Evolutionary conservation across 352 stramenopile species (phyloP).

Genomic region (Phytopythium montanum): DNA sequence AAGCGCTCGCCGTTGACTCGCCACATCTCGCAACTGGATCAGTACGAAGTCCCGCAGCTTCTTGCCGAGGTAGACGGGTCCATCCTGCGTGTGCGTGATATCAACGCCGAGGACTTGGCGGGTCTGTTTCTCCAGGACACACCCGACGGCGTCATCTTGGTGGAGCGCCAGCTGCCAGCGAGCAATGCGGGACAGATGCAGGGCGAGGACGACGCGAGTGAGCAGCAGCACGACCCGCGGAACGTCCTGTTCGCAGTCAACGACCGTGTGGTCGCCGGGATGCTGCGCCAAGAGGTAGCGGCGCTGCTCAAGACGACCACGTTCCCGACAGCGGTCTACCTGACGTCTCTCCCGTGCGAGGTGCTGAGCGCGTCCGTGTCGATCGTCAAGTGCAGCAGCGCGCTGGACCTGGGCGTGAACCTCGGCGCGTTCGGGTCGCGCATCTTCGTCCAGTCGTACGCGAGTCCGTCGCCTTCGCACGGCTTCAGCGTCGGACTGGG

Average conservation of each 20-base stretch:
- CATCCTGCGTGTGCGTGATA: conserved; percentile 18
- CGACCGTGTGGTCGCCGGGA: conserved; percentile 43
- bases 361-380: conserved; percentile 58
- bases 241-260: conserved; percentile 51
- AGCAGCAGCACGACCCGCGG: not conserved
- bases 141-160: conserved; percentile 20
- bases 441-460: conserved; percentile 46
- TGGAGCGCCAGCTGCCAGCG: not conserved
- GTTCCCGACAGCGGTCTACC: conserved; percentile 37
- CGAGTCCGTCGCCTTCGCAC: conserved; percentile 11
- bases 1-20: conserved; percentile 51
- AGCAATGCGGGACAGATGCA: not conserved
- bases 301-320: conserved; percentile 30
- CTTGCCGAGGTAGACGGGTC: conserved; percentile 19
- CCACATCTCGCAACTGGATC: conserved; percentile 32
- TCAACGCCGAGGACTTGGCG: conserved; percentile 22
- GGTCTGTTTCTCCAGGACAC: conserved; percentile 26
- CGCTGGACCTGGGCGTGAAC: conserved; percentile 33
- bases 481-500: conserved; percentile 36
- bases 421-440: conserved; percentile 31
- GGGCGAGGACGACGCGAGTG: not conserved
- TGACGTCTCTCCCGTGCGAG: conserved; percentile 40
- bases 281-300: conserved; percentile 30
- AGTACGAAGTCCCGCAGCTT: conserved; percentile 51
- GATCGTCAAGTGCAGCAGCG: conserved; percentile 49